phyloP scores from a whole-genome alignment of 2,329 filamentous ascomycete genomes.

The Drechslera avenae region DNA sequence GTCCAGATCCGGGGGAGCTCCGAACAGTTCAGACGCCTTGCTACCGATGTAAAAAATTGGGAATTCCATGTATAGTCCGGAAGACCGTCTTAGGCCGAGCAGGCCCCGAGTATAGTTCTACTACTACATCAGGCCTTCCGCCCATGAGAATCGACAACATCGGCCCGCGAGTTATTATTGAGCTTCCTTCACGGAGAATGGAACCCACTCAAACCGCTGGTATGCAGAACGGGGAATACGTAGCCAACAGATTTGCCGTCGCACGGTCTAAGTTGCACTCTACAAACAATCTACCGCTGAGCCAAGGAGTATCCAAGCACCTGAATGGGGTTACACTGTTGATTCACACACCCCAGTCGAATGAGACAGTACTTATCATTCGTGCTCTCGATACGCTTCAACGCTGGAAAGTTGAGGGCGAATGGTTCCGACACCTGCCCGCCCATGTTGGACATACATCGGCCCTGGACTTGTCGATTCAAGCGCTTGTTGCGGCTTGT shows the following conservation, averaged over 20 bases:
- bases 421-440: conserved; percentile 26
- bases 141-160: too few species aligned
- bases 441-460: conserved; percentile 20
- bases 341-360: conserved; percentile 12
- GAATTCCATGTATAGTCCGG: conserved; percentile 19
- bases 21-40: conserved; percentile 22
- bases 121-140: conserved; percentile 6
- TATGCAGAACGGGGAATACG: too few species aligned
- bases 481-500: conserved; percentile 24
- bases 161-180: too few species aligned
- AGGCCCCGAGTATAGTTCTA: conserved; percentile 7
- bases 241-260: too few species aligned
- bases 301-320: background rate
- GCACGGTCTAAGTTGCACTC: too few species aligned
- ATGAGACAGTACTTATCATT: conserved; percentile 18
- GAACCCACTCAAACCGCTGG: too few species aligned
- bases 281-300: too few species aligned
- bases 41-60: conserved; percentile 21
- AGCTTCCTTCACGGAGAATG: too few species aligned
- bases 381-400: conserved; percentile 18
- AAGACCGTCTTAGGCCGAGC: conserved; percentile 21
- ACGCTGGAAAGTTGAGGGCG: conserved; percentile 18
- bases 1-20: conserved; percentile 20
- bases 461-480: conserved; percentile 21
- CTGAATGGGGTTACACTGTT: conserved; percentile 13